Evolutionary conservation across 1,284 basidiomycete genomes (phyloP).

Genomic region (Cerioporus squamosus): DNA sequence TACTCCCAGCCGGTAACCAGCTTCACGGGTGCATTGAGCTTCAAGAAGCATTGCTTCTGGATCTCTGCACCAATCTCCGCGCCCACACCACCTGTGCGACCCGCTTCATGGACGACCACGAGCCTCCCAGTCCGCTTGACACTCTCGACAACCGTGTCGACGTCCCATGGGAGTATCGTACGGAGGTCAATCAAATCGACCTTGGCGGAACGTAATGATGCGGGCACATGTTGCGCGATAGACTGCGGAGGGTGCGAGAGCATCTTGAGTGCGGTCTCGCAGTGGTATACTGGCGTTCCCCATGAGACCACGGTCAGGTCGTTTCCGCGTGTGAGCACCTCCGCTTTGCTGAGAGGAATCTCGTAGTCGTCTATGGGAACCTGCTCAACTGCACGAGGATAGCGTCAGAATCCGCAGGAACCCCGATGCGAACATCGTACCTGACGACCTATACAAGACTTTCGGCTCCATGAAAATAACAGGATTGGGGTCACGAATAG

Average conservation of each 20-base stretch:
- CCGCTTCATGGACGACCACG: conserved; percentile 92
- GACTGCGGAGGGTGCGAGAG: conserved; percentile 67
- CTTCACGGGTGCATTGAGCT: conserved; percentile 86
- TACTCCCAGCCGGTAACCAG: conserved; percentile 92
- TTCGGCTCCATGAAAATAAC: conserved; percentile 97
- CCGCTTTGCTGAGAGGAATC: conserved; percentile 81
- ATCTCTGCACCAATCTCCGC: conserved; percentile 88
- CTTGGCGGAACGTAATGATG: conserved; percentile 68
- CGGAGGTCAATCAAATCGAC: conserved; percentile 92
- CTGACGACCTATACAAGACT: conserved; percentile 82
- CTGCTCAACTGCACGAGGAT: conserved; percentile 70
- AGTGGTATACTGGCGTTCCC: conserved; percentile 92
- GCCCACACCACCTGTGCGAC: conserved; percentile 84
- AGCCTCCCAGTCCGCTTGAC: conserved; percentile 83
- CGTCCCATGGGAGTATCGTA: conserved; percentile 90
- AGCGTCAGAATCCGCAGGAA: conserved; percentile 7
- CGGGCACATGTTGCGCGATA: conserved; percentile 74
- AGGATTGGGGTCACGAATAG: conserved; percentile 92
- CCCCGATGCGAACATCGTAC: conserved; percentile 37
- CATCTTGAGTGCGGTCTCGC: conserved; percentile 79
- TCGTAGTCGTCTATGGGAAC: conserved; percentile 89
- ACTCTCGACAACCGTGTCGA: conserved; percentile 79
- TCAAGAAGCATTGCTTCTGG: conserved; percentile 85
- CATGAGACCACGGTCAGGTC: conserved; percentile 91
- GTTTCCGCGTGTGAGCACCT: conserved; percentile 72